Percentiles rank a stretch among this genome's conserved stretches.
These are phyloP conservation scores for Pseudogymnoascus sp. DNA, from an alignment of 2,329 filamentous ascomycete genomes.

Conservation along the genomic window DNA sequence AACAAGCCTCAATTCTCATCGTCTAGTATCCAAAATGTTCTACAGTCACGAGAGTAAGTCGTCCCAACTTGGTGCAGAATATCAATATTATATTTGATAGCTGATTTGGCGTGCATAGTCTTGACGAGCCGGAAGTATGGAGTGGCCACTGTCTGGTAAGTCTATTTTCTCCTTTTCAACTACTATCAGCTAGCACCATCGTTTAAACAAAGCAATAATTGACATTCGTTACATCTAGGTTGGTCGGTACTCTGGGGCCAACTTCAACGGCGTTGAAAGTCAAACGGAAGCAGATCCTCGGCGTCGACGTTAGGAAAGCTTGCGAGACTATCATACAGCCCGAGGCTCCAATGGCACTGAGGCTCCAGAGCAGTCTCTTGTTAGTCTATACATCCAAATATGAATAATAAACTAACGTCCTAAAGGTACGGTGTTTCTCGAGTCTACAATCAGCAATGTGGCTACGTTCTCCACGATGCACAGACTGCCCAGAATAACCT, in stretches of 20 bases:
- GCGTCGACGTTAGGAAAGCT: slow-evolving; percentile 79
- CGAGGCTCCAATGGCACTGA: slow-evolving; percentile 79
- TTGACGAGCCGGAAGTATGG: slow-evolving; percentile 83
- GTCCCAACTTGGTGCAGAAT: not conserved
- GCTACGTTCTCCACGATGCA: slow-evolving; percentile 75
- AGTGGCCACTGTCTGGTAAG: slow-evolving; percentile 88
- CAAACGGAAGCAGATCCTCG: slow-evolving; percentile 77
- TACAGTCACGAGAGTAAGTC: slow-evolving; percentile 87
- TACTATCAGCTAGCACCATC: not conserved
- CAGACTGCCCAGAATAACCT: slow-evolving; percentile 70
- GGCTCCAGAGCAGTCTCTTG: slow-evolving; percentile 84
- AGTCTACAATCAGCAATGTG: slow-evolving; percentile 81
- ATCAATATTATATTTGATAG: not conserved
- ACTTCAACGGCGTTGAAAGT: slow-evolving; percentile 66
- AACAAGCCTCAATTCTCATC: not conserved
- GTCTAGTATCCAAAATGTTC: slow-evolving; percentile 56
- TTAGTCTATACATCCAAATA: slow-evolving; percentile 30
- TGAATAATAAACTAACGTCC: slow-evolving; percentile 10
- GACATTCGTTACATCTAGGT: slow-evolving; percentile 46
- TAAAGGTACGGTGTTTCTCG: slow-evolving; percentile 68
- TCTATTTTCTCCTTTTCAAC: not conserved
- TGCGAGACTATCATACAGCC: slow-evolving; percentile 83
- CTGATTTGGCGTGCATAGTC: slow-evolving; percentile 40
- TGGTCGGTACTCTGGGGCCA: slow-evolving; percentile 79
- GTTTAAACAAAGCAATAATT: not conserved